Evolutionary conservation across 2,329 filamentous ascomycete genomes (phyloP).

Genomic region (Monosporascus sp.): DNA sequence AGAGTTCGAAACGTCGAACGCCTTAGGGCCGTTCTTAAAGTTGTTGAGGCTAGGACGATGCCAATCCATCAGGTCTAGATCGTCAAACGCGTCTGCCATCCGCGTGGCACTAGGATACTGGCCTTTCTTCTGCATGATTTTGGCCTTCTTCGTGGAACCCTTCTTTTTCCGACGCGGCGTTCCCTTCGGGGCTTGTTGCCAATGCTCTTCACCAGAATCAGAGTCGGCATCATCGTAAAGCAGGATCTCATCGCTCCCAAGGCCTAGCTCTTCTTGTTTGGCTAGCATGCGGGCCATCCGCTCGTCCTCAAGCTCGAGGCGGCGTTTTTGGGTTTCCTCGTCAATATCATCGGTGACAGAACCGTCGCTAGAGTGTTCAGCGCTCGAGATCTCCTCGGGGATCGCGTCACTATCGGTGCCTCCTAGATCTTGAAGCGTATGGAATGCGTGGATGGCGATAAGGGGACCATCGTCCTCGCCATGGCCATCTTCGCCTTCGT

Average conservation of each 20-base stretch:
- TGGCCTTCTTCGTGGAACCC: conserved; percentile 16
- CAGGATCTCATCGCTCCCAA: conserved; percentile 53
- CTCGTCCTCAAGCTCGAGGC: conserved; percentile 47
- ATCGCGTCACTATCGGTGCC: conserved; percentile 36
- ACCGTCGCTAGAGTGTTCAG: conserved; percentile 18
- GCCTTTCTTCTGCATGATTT: conserved; percentile 21
- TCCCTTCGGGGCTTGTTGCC: conserved; percentile 17
- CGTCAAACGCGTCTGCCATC: conserved; percentile 50
- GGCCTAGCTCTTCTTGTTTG: conserved; percentile 59
- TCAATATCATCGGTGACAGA: conserved; percentile 32
- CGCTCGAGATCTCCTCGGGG: conserved; percentile 15
- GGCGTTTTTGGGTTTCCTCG: conserved; percentile 23
- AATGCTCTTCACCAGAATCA: conserved; percentile 24
- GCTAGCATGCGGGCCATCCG: conserved; percentile 54
- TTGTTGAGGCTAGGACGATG: conserved; percentile 59
- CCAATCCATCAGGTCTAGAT: conserved; percentile 83
- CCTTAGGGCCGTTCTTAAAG: conserved; percentile 58
- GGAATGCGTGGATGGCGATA: conserved; percentile 20
- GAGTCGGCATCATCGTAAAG: conserved; percentile 46
- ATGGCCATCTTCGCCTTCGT: conserved; percentile 18
- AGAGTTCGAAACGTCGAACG: conserved; percentile 56
- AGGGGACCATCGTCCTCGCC: conserved; percentile 15
- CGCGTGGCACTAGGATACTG: conserved; percentile 34
- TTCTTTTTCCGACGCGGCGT: conserved; percentile 23
- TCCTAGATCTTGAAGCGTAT: conserved; percentile 35